Conservation (phyloP, 2,329 filamentous ascomycete species). For the Cyphellophora attinorum region DNA sequence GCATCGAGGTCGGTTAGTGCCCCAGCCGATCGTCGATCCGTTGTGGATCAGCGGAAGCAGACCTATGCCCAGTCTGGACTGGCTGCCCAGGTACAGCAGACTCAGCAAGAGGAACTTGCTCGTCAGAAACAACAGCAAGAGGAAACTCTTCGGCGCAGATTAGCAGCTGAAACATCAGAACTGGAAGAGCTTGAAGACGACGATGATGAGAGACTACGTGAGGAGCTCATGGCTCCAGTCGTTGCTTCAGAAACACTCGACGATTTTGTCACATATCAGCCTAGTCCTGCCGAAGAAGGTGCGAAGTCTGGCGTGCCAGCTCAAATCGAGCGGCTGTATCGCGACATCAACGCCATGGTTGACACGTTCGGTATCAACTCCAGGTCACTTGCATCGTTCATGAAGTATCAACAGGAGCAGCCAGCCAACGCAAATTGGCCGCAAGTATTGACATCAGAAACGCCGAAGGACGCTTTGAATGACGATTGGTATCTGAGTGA, state of each 20-base stretch:
- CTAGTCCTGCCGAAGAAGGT: conserved; percentile 32
- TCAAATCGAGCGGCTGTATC: conserved; percentile 40
- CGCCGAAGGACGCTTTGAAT: conserved; percentile 60
- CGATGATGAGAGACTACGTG: conserved; percentile 37
- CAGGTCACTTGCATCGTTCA: conserved; percentile 50
- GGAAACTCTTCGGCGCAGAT: conserved; percentile 9
- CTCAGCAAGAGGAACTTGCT: conserved; percentile 13
- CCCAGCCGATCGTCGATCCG: conserved; percentile 26
- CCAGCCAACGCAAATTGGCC: conserved; percentile 43
- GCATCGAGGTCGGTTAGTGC: conserved; percentile 28
- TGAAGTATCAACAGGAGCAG: conserved; percentile 38
- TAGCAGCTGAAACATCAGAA: conserved; percentile 21
- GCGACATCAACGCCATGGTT: conserved; percentile 66
- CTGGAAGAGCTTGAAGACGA: conserved; percentile 34
- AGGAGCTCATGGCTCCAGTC: conserved; percentile 33
- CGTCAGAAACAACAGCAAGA: conserved; percentile 16
- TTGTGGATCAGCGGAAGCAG: conserved; percentile 30
- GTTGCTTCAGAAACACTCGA: conserved; percentile 34
- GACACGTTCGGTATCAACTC: conserved; percentile 84
- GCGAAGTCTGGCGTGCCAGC: conserved; percentile 37
- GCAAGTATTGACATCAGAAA: conserved; percentile 30
- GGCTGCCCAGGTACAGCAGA: conserved; percentile 13
- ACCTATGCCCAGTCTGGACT: conserved; percentile 21
- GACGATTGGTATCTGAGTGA: conserved; percentile 67
- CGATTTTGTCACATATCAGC: conserved; percentile 39